Evolutionary conservation across 2,329 filamentous ascomycete genomes (phyloP).

Genomic region (Fusarium multiceps): DNA sequence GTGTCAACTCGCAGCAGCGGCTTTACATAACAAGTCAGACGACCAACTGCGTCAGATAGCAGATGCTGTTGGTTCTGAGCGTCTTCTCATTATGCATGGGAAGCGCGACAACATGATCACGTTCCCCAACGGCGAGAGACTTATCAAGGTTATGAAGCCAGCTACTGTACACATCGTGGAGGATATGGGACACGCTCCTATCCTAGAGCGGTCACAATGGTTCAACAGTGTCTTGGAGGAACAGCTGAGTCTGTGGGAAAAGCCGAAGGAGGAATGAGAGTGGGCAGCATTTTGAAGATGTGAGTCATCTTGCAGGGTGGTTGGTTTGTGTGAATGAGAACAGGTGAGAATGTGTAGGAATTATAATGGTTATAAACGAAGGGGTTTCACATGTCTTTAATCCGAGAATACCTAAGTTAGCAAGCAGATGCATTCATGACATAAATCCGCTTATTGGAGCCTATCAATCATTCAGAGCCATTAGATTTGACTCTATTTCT

Average conservation of each 20-base stretch:
- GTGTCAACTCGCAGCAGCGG: conserved; percentile 80
- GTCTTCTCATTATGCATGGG: conserved; percentile 84
- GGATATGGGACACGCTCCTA: conserved; percentile 79
- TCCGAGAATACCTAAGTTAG: not conserved
- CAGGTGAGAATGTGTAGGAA: not conserved
- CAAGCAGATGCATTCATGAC: not conserved
- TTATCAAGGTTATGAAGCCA: conserved; percentile 74
- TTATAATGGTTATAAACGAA: conserved; percentile 8
- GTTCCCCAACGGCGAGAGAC: conserved; percentile 73
- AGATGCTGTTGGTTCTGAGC: conserved; percentile 74
- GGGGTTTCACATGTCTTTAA: conserved; percentile 17
- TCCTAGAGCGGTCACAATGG: conserved; percentile 76
- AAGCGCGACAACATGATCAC: conserved; percentile 82
- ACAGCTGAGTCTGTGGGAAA: conserved; percentile 64
- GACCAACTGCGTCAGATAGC: conserved; percentile 62
- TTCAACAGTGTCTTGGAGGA: conserved; percentile 73
- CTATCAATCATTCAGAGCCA: not conserved
- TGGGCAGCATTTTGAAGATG: not conserved
- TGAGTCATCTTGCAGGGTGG: not conserved
- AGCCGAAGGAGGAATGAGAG: conserved; percentile 49
- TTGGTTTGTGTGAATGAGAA: not conserved
- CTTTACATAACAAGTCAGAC: conserved; percentile 82
- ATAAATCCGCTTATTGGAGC: not conserved
- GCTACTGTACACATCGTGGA: conserved; percentile 72
- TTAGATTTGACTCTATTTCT: conserved; percentile 7